phyloP scores from a whole-genome alignment of 345 rosid species.

The Linum usitatissimum region DNA sequence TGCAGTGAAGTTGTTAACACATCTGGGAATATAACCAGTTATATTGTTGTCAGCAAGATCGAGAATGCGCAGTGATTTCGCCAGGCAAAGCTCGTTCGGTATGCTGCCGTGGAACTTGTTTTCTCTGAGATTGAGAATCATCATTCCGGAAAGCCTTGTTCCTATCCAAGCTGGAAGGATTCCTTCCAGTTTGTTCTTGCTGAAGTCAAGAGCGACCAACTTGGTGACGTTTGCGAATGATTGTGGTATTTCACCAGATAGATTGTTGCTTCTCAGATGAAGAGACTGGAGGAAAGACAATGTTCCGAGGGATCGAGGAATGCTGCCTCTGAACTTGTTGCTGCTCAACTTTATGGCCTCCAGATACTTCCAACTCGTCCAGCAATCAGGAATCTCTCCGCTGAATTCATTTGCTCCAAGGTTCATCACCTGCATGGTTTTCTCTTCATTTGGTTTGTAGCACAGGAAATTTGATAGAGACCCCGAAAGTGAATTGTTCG shows the following conservation, averaged over 20 bases:
- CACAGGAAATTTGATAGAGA: constrained; percentile 14
- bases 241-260: constrained; percentile 10
- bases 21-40: background rate
- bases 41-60: constrained; percentile 5
- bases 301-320: constrained; percentile 17
- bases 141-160: constrained; percentile 5
- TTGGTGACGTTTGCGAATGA: background rate
- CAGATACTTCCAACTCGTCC: constrained; percentile 13
- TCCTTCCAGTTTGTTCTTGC: constrained; percentile 6
- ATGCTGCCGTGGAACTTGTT: background rate
- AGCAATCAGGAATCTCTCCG: constrained; percentile 22
- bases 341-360: constrained; percentile 5
- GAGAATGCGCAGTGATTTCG: background rate
- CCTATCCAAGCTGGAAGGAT: constrained; percentile 1
- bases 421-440: constrained; percentile 3
- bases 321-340: constrained; percentile 12
- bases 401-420: constrained; percentile 14
- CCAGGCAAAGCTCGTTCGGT: background rate
- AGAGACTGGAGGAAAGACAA: constrained; percentile 13
- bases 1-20: constrained; percentile 3
- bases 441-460: background rate
- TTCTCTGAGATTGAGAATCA: background rate
- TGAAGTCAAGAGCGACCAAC: background rate
- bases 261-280: constrained; percentile 7
- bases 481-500: constrained; percentile 19